Base-by-base conservation (phyloP, 495 filamentous ascomycete genomes). In the Xylaria acuta region DNA sequence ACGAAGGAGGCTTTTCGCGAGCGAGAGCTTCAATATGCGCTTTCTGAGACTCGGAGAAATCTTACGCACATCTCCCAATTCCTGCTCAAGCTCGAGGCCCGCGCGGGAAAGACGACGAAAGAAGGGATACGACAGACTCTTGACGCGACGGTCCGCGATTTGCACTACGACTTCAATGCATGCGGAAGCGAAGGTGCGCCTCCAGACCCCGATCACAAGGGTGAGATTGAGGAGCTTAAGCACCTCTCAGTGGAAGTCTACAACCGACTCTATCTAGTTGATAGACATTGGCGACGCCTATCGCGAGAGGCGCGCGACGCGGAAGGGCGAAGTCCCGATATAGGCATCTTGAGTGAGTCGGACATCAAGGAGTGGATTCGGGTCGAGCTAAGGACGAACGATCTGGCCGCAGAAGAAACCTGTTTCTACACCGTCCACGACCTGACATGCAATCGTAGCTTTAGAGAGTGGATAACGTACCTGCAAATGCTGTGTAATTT, bases 1-100 rank as follows among this genome's bases (percentile, higher is more conserved):
- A 71, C 72, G 6, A 25, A 71, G 7, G 77, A 75, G 8, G 45
- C 72, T 2, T 62, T 72, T 43, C 63, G 56, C 36, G 73, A 73
- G 40, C 70, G 70, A 14, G 70, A 79, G 16, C 51, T 72, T 3
- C 60, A 67, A 12, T 68, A 75, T 51, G 69, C 72, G 22, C 59
- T 79, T 1, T 70, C 74, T 0, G 67, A 73, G 3, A 49, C 72
- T 8, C 72, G 71, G 8, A 67, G 69, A 11, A 77, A 75, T 25
- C 53, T 79, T 18, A 79, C 77, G 1, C 69, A 71, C 20, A 36
- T 75, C n/a, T 75, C 74, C 5, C 77, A 79, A 59, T 77, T 76
- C 63, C 51, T 77, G 20, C 69, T 79, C 5, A 79, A 79, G 41
- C 34, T 77, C 9, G 77, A 79, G 43, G 73, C 69, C 20, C 75